Evolutionary conservation across 495 filamentous ascomycete genomes (phyloP).

Genomic region (Tirmania nivea): DNA sequence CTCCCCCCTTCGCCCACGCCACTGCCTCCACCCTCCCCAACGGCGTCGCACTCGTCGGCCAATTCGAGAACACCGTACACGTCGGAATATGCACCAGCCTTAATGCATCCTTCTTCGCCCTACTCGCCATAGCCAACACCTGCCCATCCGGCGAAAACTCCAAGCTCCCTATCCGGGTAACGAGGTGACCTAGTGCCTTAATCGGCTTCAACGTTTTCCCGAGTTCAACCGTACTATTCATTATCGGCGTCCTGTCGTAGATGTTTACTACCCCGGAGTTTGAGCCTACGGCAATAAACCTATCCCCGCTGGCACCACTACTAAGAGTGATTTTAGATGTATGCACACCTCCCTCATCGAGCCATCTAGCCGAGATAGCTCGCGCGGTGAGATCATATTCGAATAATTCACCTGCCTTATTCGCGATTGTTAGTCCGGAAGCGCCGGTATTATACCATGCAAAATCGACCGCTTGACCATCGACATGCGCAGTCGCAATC

Average conservation of each 20-base stretch:
- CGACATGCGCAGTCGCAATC: slow-evolving; percentile 61
- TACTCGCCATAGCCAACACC: slow-evolving; percentile 61
- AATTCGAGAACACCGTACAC: slow-evolving; percentile 87
- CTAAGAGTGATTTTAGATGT: slow-evolving; percentile 55
- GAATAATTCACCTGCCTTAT: slow-evolving; percentile 76
- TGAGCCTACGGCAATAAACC: slow-evolving; percentile 73
- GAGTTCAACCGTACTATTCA: slow-evolving; percentile 20
- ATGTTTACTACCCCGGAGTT: slow-evolving; percentile 75
- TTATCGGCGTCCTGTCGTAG: slow-evolving; percentile 35
- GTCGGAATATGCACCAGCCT: slow-evolving; percentile 74
- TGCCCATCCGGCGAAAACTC: slow-evolving; percentile 76
- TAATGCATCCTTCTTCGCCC: slow-evolving; percentile 70
- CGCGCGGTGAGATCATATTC: slow-evolving; percentile 54
- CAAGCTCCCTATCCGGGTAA: slow-evolving; percentile 54
- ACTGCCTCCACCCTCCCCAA: slow-evolving; percentile 65
- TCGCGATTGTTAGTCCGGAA: slow-evolving; percentile 42
- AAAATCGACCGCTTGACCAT: slow-evolving; percentile 68
- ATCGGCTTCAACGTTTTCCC: slow-evolving; percentile 42
- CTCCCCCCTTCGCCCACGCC: slow-evolving; percentile 57
- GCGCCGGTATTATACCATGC: slow-evolving; percentile 76
- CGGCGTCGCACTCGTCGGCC: slow-evolving; percentile 80
- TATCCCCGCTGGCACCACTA: slow-evolving; percentile 40
- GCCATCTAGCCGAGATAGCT: slow-evolving; percentile 57
- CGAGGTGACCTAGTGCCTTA: slow-evolving; percentile 59
- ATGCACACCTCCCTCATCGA: slow-evolving; percentile 73